Conservation (phyloP, 1,284 basidiomycete species). For the Mycosarcoma mackinlayi region DNA sequence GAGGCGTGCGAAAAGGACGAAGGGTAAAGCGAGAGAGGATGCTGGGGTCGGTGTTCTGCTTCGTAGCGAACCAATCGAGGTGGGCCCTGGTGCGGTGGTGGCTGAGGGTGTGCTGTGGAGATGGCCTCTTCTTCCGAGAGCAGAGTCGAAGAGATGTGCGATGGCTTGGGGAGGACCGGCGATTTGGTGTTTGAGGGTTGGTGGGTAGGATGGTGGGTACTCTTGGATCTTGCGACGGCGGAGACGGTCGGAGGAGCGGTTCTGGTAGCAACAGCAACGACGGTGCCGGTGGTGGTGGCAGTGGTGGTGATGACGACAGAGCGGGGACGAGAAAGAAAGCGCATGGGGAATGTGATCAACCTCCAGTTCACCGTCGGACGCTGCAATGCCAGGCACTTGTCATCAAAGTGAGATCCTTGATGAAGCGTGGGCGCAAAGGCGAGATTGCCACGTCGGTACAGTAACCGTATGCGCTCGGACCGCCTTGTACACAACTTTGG, state of each 20-base stretch:
- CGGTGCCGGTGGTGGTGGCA: slow-evolving; percentile 1
- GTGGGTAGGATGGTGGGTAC: slow-evolving; percentile 33
- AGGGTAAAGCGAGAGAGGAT: slow-evolving; percentile 30
- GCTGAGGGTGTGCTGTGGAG: slow-evolving; percentile 24
- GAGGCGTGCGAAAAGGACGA: slow-evolving; percentile 42
- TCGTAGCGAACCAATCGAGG: slow-evolving; percentile 49
- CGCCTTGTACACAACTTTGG: background rate
- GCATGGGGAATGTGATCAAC: slow-evolving; percentile 21
- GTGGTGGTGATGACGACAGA: slow-evolving; percentile 12
- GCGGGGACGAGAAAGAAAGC: slow-evolving; percentile 19
- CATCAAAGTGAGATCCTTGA: background rate
- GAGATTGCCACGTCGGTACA: background rate
- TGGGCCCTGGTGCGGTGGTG: slow-evolving; percentile 42
- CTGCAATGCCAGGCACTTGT: too few relatives aligned
- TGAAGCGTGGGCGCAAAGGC: background rate
- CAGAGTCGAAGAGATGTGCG: slow-evolving; percentile 31
- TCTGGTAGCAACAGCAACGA: background rate
- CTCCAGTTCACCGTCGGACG: background rate
- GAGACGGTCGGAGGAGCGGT: background rate
- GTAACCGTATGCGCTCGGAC: background rate
- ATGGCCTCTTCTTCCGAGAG: slow-evolving; percentile 21
- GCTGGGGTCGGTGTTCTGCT: slow-evolving; percentile 2
- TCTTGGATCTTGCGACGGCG: slow-evolving; percentile 14
- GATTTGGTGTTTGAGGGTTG: slow-evolving; percentile 24
- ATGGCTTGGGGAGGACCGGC: slow-evolving; percentile 48